These are phyloP conservation scores for Parafenestella ontariensis DNA, from an alignment of 2,329 filamentous ascomycete genomes.

Conservation along the genomic window DNA sequence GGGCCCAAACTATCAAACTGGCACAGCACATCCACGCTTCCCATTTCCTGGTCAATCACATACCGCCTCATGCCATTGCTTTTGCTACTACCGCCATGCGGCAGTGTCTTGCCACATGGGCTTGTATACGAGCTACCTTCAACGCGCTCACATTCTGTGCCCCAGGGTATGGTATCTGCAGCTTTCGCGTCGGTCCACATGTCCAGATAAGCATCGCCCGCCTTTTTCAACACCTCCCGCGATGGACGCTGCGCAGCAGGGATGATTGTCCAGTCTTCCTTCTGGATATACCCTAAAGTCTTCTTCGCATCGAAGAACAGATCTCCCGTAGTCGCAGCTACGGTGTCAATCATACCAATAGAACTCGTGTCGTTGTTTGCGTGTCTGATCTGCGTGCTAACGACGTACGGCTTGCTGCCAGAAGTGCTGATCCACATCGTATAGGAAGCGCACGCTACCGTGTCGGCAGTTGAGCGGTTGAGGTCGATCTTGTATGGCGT, in stretches of 20 bases:
- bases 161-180: slow-evolving; percentile 38
- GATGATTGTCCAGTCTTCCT: slow-evolving; percentile 34
- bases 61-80: slow-evolving; percentile 37
- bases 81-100: slow-evolving; percentile 34
- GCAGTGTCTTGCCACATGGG: slow-evolving; percentile 33
- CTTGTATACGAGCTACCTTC: slow-evolving; percentile 33
- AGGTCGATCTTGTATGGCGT: slow-evolving; percentile 29
- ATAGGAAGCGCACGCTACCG: slow-evolving; percentile 36
- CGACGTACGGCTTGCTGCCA: slow-evolving; percentile 34
- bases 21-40: slow-evolving; percentile 40
- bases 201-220: slow-evolving; percentile 39
- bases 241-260: slow-evolving; percentile 24
- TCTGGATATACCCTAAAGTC: slow-evolving; percentile 34
- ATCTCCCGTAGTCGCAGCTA: slow-evolving; percentile 38
- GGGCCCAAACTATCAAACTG: slow-evolving; percentile 39
- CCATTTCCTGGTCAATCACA: slow-evolving; percentile 38
- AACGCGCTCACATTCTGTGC: slow-evolving; percentile 37
- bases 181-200: slow-evolving; percentile 43
- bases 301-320: slow-evolving; percentile 40
- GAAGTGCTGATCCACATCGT: slow-evolving; percentile 36
- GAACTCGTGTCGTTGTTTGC: slow-evolving; percentile 26
- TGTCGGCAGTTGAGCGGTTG: slow-evolving; percentile 36
- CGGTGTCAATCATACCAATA: slow-evolving; percentile 36
- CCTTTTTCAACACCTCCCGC: slow-evolving; percentile 34
- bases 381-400: slow-evolving; percentile 38